Evolutionary conservation across 768 basidiomycete genomes (phyloP), one percentile per base, ranked within the genome.

Genomic region (Mycena sanguinolenta): DNA sequence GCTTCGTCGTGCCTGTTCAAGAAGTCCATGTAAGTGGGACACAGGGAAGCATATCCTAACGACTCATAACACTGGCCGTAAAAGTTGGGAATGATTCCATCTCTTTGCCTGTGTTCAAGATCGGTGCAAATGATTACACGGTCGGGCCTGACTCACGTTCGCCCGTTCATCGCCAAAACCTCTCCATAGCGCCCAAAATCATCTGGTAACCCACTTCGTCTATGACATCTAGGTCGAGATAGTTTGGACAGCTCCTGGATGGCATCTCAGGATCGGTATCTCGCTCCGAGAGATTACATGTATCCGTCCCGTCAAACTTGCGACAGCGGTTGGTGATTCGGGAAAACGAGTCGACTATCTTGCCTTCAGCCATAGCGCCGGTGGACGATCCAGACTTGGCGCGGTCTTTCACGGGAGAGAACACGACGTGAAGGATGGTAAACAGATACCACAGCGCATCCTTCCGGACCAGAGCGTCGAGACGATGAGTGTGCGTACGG

Each of bases 361-460:
- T 28, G 42, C 23, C 49, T 50, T 70, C 65, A 52, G 58, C 59
- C 25, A 66, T 54, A 23, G 65, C 60, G 23, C 60, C 61, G 36
- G 30, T n/a, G 46, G 53, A 14, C 44, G 65, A 53, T 44, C 34
- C 36, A 32, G 50, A 36, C 17, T 60, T 53, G 58, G 59, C 54
- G 4, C 38, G 36, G 25, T 64, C 63, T 34, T 64, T 55, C 14
- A 27, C 6, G 49, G 59, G 58, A 60, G 65, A 39, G 74, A 82
- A 79, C 39, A 85, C 67, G 63, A 79, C 67, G 67, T 86, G 85
- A 34, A 88, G 76, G 54, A 83, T 69, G 44, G 79, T 80, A 74
- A 87, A 89, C 34, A 88, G 78, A 77, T 87, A 89, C 88, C 88
- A 89, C 14, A 86, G 57, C 27, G 86, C 71, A 70, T 89, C 88